Evolutionary conservation across 306 rosid species (phyloP).

Genomic region (Inga oerstediana): DNA sequence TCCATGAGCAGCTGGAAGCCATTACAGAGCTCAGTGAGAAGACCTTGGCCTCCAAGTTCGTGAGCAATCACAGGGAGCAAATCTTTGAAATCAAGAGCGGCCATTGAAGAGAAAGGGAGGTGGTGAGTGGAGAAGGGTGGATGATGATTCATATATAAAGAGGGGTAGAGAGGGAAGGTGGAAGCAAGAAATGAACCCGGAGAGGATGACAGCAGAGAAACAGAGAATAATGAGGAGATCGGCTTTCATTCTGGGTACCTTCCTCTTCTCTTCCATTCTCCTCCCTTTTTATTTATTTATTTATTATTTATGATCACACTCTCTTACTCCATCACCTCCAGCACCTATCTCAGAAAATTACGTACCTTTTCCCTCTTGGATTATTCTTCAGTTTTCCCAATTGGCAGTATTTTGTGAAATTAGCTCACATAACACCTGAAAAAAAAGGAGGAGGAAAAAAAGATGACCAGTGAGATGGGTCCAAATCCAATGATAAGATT

Average conservation of each 20-base stretch:
- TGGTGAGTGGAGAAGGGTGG: background rate
- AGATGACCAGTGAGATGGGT: too few species aligned
- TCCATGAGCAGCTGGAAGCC: constrained; percentile 83
- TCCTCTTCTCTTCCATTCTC: too few species aligned
- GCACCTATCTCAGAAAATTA: background rate
- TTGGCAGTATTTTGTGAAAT: too few species aligned
- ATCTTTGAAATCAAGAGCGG: constrained; percentile 58
- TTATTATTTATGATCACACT: too few species aligned
- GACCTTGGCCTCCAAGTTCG: constrained; percentile 81
- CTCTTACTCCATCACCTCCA: background rate
- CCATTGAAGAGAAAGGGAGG: constrained; percentile 24
- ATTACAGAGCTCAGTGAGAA: constrained; percentile 76
- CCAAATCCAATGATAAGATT: too few species aligned
- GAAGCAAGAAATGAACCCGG: constrained; percentile 29
- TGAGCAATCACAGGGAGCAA: constrained; percentile 79
- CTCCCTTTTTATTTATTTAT: too few species aligned
- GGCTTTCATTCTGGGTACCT: constrained; percentile 45
- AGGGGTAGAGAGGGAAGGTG: background rate
- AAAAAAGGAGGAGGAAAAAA: too few species aligned
- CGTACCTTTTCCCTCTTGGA: too few species aligned
- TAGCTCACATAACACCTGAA: background rate
- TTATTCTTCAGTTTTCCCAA: too few species aligned
- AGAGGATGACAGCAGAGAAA: constrained; percentile 31
- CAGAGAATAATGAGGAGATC: constrained; percentile 52
- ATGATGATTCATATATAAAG: background rate